These are phyloP conservation scores for Adansonia rubrostipa DNA, from an alignment of 441 rosid species.

Conservation along the genomic window DNA sequence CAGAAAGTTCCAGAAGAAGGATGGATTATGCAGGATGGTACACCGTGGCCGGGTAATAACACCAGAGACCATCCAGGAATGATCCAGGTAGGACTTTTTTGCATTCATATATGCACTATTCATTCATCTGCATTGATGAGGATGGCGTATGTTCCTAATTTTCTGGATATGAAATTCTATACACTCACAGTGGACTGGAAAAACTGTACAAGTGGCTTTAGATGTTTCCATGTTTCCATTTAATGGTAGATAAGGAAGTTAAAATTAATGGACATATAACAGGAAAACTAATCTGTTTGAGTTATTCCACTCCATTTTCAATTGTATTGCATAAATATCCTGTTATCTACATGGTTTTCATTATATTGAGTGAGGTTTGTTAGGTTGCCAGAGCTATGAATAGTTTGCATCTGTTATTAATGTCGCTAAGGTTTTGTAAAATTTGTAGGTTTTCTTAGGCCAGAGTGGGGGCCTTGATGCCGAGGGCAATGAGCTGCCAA, in stretches of 20 bases:
- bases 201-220: neutral
- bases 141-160: neutral
- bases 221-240: neutral
- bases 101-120: constrained; percentile 4
- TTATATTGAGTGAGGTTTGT: constrained; percentile 19
- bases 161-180: neutral
- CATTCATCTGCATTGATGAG: neutral
- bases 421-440: constrained; percentile 12
- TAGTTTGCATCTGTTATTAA: neutral
- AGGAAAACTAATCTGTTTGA: neutral
- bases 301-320: constrained; percentile 2
- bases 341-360: constrained; percentile 5
- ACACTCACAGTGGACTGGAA: neutral
- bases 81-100: constrained; percentile 75
- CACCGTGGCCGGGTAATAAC: constrained; percentile 99
- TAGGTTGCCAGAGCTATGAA: neutral
- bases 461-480: constrained; percentile 97
- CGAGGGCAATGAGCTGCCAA: constrained; percentile 95
- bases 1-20: constrained; percentile 95
- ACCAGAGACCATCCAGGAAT: constrained; percentile 99
- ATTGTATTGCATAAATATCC: neutral
- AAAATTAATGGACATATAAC: neutral
- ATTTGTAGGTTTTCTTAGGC: constrained; percentile 76
- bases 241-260: constrained; percentile 7
- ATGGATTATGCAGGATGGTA: constrained; percentile 99